phyloP scores from a whole-genome alignment of 495 filamentous ascomycete species.

The Penicillium maclennaniae region DNA sequence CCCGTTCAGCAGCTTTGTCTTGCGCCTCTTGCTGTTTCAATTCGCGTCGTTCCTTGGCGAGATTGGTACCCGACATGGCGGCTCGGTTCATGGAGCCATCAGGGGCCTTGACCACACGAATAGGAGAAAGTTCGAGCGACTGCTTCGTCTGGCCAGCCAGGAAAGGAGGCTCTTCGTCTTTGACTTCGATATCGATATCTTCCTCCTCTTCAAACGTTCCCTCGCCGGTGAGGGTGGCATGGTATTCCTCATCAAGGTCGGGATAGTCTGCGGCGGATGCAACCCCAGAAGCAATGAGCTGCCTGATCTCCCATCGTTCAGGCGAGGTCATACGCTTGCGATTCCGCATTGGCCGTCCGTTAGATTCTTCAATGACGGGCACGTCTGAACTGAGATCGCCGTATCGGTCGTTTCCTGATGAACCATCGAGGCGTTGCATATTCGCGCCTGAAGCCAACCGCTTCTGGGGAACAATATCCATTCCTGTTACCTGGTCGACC shows the following conservation, averaged over 20 bases:
- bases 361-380: constrained; percentile 62
- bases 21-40: constrained; percentile 83
- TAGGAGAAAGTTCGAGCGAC: constrained; percentile 88
- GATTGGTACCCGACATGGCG: constrained; percentile 82
- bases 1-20: constrained; percentile 74
- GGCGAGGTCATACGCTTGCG: constrained; percentile 94
- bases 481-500: constrained; percentile 86
- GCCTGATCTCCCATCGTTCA: constrained; percentile 95
- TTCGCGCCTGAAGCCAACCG: constrained; percentile 90
- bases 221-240: constrained; percentile 79
- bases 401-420: constrained; percentile 46
- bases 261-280: constrained; percentile 89
- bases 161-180: constrained; percentile 95
- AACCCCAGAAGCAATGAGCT: constrained; percentile 91
- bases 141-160: constrained; percentile 94
- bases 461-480: constrained; percentile 76
- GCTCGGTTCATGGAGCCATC: constrained; percentile 94
- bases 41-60: constrained; percentile 91
- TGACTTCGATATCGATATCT: constrained; percentile 94
- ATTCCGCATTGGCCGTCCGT: constrained; percentile 51
- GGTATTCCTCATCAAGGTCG: constrained; percentile 90
- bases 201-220: constrained; percentile 92
- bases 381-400: constrained; percentile 56
- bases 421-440: constrained; percentile 70
- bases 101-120: constrained; percentile 93